A percentile compares a stretch with the other conserved stretches of the same genome.
Evolutionary conservation across 768 basidiomycete species (phyloP).

Genomic region (Suillus paluster): DNA sequence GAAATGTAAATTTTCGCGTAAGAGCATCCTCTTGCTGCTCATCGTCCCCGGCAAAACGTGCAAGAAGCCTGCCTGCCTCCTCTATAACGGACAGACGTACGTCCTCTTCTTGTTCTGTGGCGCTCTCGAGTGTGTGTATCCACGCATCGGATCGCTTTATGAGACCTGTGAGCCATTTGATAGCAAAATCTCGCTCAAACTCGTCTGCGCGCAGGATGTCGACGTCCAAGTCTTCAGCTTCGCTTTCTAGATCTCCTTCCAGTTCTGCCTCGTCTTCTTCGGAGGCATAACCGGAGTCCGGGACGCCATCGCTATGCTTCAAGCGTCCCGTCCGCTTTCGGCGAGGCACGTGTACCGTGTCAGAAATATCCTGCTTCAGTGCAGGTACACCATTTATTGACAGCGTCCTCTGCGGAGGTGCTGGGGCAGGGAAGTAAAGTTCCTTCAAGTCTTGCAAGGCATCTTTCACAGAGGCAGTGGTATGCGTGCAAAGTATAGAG

Average conservation of each 20-base stretch:
- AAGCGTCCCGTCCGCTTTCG: conserved; percentile 23
- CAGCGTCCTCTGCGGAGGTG: conserved; percentile 18
- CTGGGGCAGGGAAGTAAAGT: conserved; percentile 54
- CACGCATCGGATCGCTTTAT: conserved; percentile 63
- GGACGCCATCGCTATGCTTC: conserved; percentile 48
- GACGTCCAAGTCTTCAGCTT: conserved; percentile 34
- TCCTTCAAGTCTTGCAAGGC: conserved; percentile 49
- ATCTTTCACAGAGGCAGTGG: conserved; percentile 40
- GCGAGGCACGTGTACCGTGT: conserved; percentile 26
- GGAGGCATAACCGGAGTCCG: conserved; percentile 82
- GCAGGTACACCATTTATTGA: conserved; percentile 13
- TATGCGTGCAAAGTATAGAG: conserved; percentile 40
- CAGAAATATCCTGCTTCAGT: conserved; percentile 23
- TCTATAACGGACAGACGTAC: conserved; percentile 53
- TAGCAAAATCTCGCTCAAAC: conserved; percentile 68
- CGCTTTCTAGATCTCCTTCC: conserved; percentile 20
- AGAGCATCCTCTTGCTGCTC: conserved; percentile 45
- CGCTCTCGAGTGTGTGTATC: conserved; percentile 28
- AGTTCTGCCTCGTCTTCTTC: conserved; percentile 63
- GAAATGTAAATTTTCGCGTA: conserved; percentile 59
- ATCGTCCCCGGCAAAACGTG: conserved; percentile 49
- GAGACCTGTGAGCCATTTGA: conserved; percentile 77
- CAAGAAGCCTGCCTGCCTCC: conserved; percentile 60
- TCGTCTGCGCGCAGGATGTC: conserved; percentile 62
- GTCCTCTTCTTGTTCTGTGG: conserved; percentile 41